Conservation (phyloP, 345 rosid species). For the Moringa oleifera region DNA sequence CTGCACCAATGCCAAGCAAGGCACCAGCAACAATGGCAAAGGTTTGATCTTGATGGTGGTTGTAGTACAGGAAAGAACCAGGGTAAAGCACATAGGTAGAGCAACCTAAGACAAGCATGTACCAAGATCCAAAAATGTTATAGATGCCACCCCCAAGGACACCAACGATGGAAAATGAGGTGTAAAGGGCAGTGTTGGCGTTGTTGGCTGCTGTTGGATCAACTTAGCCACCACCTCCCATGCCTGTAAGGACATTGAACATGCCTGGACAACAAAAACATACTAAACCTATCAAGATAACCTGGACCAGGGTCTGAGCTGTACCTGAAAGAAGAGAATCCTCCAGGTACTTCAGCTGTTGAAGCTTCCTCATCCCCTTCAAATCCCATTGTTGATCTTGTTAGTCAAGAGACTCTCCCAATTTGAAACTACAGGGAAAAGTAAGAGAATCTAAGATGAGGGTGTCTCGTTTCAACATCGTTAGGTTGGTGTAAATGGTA, state of each 20-base stretch:
- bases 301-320: conserved; percentile 56
- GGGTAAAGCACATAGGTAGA: conserved; percentile 55
- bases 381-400: conserved; percentile 23
- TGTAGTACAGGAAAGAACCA: conserved; percentile 61
- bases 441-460: background rate
- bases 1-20: conserved; percentile 56
- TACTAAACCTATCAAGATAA: conserved; percentile 52
- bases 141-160: conserved; percentile 62
- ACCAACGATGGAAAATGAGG: conserved; percentile 38
- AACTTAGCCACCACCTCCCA: conserved; percentile 73
- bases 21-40: conserved; percentile 53
- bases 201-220: conserved; percentile 49
- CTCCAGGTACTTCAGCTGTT: conserved; percentile 5
- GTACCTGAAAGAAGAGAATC: conserved; percentile 33
- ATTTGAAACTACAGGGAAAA: background rate
- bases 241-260: conserved; percentile 63
- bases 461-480: too few species aligned
- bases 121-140: conserved; percentile 57
- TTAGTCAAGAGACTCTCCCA: background rate
- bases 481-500: too few species aligned
- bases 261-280: conserved; percentile 77
- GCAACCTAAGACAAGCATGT: conserved; percentile 50
- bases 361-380: conserved; percentile 22
- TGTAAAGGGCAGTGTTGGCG: conserved; percentile 69
- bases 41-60: conserved; percentile 41